Evolutionary conservation across 1,284 basidiomycete genomes (phyloP), one percentile per base, ranked within the genome.

Genomic region (Ceratobasidium sp.): DNA sequence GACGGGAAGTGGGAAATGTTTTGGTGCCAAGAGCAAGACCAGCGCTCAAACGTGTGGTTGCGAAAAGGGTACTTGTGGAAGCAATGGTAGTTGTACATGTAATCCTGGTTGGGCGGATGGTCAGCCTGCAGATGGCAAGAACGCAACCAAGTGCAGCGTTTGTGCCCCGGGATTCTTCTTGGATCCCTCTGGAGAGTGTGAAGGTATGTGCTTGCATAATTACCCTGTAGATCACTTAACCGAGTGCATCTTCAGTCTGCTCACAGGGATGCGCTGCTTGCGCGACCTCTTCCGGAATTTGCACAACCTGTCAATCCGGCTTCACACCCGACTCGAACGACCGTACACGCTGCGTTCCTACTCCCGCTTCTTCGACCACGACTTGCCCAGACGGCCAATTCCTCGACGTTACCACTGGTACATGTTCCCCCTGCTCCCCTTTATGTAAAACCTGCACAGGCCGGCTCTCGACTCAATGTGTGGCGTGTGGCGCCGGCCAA

Each of bases 121-220:
- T 57, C 91, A 76, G 57, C 75, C 53, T 8, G 58, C 91, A 9
- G 91, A 89, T 0, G 85, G 84, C 6, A 45, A 57, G 18, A 75
- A 92, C 76, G 89, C 91, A 9, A 78, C 78, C 6, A 75, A 77
- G 30, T 94, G 93, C 78, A 87, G 90, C 12, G 83, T 86, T 61
- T 94, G 92, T 78, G 84, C 85, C 1, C 75, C 84, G 16, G 93
- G 92, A 0, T 94, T 92, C 80, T 94, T 91, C 82, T 82, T 89
- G 64, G 84, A 85, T 59, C 84, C 86, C 0, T 85, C 82, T 9
- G 92, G 92, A 1, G 87, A 90, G 77, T 94, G 92, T 78, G 83
- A 88, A 83, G 84, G 91, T 90, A 76, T 72, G 85, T 80, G 50
- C 43, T 36, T 10, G n/a, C 46, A 10, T 39, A 12, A 12, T 43